phyloP scores from a whole-genome alignment of 768 basidiomycete genomes.

The Boletus patriciae region DNA sequence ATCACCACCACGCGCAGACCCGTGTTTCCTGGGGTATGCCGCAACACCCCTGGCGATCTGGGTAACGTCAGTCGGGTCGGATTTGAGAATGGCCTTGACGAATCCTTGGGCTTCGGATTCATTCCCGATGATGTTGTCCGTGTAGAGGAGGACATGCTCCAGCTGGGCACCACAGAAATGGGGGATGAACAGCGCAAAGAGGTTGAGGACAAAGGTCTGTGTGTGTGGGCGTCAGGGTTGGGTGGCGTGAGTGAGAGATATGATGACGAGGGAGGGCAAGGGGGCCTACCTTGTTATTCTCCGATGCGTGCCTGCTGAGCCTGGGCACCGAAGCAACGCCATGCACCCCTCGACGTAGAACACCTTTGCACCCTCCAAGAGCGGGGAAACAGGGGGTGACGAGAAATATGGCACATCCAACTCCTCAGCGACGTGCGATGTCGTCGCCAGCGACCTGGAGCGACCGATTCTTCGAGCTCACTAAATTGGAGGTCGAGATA shows the following conservation, averaged over 20 bases:
- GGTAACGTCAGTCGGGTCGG: constrained; percentile 62
- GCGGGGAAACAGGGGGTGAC: constrained; percentile 67
- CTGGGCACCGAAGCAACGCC: constrained; percentile 70
- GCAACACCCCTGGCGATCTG: constrained; percentile 76
- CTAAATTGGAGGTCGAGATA: too few relatives aligned
- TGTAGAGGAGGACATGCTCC: constrained; percentile 74
- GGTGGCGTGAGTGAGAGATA: neutral
- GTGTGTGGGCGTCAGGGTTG: neutral
- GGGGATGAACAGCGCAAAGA: constrained; percentile 97
- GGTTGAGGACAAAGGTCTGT: constrained; percentile 85
- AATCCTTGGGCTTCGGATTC: constrained; percentile 86
- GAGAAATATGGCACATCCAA: constrained; percentile 80
- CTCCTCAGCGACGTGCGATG: constrained; percentile 85
- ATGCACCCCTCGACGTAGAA: constrained; percentile 96
- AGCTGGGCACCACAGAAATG: constrained; percentile 89
- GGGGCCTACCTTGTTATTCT: constrained; percentile 66
- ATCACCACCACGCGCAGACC: constrained; percentile 82
- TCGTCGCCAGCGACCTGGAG: constrained; percentile 84
- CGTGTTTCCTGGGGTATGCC: constrained; percentile 67
- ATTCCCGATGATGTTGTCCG: constrained; percentile 90
- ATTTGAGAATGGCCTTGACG: constrained; percentile 68
- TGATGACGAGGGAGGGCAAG: neutral
- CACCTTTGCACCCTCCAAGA: constrained; percentile 76
- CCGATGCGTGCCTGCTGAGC: constrained; percentile 74
- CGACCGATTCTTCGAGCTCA: neutral